Conservation (phyloP, 352 stramenopile genomes). For the Achlya hypogyna region DNA sequence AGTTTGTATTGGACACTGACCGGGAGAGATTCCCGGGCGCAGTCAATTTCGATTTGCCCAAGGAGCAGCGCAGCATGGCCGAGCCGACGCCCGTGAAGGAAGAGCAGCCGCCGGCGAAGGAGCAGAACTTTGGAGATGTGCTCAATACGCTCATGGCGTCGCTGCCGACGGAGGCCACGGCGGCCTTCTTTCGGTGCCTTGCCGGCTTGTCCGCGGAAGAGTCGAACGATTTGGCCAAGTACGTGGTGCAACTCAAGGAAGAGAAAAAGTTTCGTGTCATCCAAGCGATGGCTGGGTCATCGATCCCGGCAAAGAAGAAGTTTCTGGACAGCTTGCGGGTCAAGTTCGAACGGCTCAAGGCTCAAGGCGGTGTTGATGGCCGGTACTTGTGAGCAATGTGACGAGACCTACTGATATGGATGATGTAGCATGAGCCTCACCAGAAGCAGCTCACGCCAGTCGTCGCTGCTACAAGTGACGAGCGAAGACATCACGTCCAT, state of each 20-base stretch:
- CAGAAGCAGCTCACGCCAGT: conserved; percentile 20
- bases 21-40: not conserved
- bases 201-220: conserved; percentile 60
- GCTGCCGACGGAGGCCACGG: conserved; percentile 57
- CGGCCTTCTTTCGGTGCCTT: conserved; percentile 66
- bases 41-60: not conserved
- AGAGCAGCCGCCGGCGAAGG: not conserved
- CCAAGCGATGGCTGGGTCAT: conserved; percentile 70
- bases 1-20: not conserved
- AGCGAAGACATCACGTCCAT: conserved; percentile 75
- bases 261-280: conserved; percentile 84
- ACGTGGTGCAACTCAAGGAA: conserved; percentile 57
- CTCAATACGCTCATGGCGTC: conserved; percentile 63
- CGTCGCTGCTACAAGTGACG: conserved; percentile 59
- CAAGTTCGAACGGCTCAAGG: conserved; percentile 61
- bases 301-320: conserved; percentile 68
- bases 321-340: conserved; percentile 58
- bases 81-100: not conserved
- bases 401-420: not conserved
- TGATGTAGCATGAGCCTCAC: not conserved
- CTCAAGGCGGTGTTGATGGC: conserved; percentile 36
- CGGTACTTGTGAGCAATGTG: not conserved
- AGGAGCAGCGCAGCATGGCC: not conserved
- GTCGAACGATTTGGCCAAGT: conserved; percentile 64
- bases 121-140: conserved; percentile 49